These are phyloP conservation scores for Eimeria nieschulzi DNA, from an alignment of 169 alveolate genomes.

Conservation along the genomic window DNA sequence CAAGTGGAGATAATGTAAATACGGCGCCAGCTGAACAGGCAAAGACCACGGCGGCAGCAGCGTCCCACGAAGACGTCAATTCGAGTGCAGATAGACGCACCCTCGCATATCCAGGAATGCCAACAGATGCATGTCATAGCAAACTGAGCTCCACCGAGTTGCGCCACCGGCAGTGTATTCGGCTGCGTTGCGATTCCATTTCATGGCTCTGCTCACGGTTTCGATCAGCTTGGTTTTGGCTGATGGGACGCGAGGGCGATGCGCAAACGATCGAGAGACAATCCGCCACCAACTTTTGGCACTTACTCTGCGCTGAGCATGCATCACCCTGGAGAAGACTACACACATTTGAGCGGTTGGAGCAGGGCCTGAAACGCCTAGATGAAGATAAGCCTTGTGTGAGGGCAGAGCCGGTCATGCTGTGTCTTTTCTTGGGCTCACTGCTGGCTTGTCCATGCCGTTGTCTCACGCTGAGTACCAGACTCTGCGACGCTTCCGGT, in stretches of 20 bases:
- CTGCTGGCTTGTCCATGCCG: constrained; percentile 59
- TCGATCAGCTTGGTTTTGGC: constrained; percentile 46
- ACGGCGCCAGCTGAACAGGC: neutral
- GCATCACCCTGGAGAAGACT: constrained; percentile 59
- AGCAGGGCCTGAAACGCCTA: neutral
- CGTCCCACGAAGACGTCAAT: neutral
- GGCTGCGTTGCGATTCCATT: constrained; percentile 29
- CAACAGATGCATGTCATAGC: neutral
- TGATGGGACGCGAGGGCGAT: constrained; percentile 27
- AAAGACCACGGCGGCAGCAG: neutral
- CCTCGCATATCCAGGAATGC: neutral
- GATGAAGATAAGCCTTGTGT: constrained; percentile 1
- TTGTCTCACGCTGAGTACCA: neutral
- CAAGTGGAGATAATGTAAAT: neutral
- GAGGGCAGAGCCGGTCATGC: constrained; percentile 43
- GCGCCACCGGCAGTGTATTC: constrained; percentile 36
- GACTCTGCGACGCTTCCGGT: neutral
- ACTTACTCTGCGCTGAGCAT: constrained; percentile 36
- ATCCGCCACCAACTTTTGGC: constrained; percentile 6
- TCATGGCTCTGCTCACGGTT: constrained; percentile 35
- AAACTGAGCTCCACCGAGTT: constrained; percentile 38
- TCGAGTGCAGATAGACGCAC: neutral
- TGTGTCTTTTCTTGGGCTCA: constrained; percentile 42
- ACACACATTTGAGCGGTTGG: constrained; percentile 37
- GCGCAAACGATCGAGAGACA: neutral